Evolutionary conservation across 352 stramenopile species (phyloP), one percentile per base, ranked within the genome.

Genomic region (Pythium pyrilobum): DNA sequence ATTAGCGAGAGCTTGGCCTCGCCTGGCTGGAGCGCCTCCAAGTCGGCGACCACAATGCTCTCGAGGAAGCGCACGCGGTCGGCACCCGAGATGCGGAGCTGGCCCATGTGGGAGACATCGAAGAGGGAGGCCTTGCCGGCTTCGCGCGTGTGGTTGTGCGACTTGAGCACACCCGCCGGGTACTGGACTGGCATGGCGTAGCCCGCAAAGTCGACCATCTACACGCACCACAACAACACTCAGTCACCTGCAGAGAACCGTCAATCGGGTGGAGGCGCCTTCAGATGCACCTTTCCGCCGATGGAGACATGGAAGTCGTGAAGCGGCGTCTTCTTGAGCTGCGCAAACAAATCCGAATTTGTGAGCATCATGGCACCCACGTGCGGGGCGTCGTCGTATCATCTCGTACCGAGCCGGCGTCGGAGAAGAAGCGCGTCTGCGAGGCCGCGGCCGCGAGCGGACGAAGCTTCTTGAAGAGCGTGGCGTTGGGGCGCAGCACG

Each of bases 31-130:
- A 99, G 64, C 29, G 83, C 76, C 42, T 71, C 73, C 60, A 99
- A 85, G 62, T 99, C 96, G 20, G 90, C 95, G 6, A 99, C 95
- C 7, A 99, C 93, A 25, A 98, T 71, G 47, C 75, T 92, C 74
- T 99, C 96, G 12, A 99, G 69, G 73, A 99, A 99, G 24, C 73
- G 64, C 10, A 89, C 82, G n/a, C 92, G 84, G 71, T 99, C 96
- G 21, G 85, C 85, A 39, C 97, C 97, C 73, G 69, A 92, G 71
- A 94, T 95, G 77, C 75, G 81, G 64, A 89, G 65, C 74, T 99
- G 96, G 29, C 97, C 97, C 97, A 99, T 99, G 80, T 99, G 97
- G 31, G 90, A 98, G 28, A 99, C 97, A 74, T 99, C 97, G 72
- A 99, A 99, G 21, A 99, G 74, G 48, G 86, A 94, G 16, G 93